Percentiles rank a stretch among this genome's conserved stretches.
Conservation (phyloP, 2,329 filamentous ascomycete species). For the Sarocladium strictum region DNA sequence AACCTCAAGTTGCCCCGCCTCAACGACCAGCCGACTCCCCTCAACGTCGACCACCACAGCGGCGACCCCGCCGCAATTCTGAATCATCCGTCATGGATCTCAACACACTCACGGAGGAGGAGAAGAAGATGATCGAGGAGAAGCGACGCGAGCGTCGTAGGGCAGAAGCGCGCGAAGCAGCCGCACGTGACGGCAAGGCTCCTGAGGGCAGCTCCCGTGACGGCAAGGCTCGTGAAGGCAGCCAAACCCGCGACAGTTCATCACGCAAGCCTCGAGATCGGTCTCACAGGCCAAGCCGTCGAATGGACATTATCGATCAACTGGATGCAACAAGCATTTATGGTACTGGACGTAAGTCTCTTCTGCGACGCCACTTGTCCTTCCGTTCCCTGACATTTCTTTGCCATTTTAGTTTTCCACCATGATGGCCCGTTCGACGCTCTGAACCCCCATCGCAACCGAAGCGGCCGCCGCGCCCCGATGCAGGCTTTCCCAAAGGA, state of each 20-base stretch:
- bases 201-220: neutral
- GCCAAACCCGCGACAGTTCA: conserved; percentile 16
- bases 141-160: conserved; percentile 23
- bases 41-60: conserved; percentile 30
- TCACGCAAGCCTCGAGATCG: conserved; percentile 32
- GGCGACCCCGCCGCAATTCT: conserved; percentile 66
- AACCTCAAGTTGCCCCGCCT: conserved; percentile 24
- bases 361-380: neutral
- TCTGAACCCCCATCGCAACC: conserved; percentile 89
- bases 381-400: neutral
- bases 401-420: conserved; percentile 71
- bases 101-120: conserved; percentile 53
- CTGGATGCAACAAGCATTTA: conserved; percentile 95
- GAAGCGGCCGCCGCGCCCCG: conserved; percentile 72
- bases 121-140: conserved; percentile 31
- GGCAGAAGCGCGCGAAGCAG: conserved; percentile 10
- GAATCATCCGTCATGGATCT: conserved; percentile 66
- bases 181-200: conserved; percentile 14
- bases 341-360: conserved; percentile 73
- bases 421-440: conserved; percentile 98
- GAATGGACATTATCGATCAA: conserved; percentile 90
- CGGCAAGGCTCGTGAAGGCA: conserved; percentile 12
- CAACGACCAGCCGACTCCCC: conserved; percentile 30
- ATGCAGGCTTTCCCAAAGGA: conserved; percentile 96
- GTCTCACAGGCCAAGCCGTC: conserved; percentile 40